phyloP scores from a whole-genome alignment of 352 stramenopile species.

The Blastocystis sp. region DNA sequence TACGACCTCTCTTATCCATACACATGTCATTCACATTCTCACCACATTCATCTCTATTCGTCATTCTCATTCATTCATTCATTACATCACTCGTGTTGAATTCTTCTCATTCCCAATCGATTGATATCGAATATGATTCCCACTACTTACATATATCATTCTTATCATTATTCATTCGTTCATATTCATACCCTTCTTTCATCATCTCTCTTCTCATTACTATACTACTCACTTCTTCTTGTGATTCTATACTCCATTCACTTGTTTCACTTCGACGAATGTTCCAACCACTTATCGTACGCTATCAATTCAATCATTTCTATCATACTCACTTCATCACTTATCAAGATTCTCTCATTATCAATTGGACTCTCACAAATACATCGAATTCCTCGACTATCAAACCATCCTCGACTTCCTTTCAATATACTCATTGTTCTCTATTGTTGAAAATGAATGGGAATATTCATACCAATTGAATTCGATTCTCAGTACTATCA shows the following conservation, averaged over 20 bases:
- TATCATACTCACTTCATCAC: background rate
- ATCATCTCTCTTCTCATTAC: background rate
- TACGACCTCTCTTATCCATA: background rate
- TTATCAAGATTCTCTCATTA: background rate
- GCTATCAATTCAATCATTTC: background rate
- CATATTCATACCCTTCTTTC: background rate
- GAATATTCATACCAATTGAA: background rate
- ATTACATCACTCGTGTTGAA: background rate
- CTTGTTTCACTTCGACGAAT: background rate
- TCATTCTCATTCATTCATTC: background rate
- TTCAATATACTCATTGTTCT: slow-evolving; percentile 3
- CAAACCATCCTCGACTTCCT: background rate
- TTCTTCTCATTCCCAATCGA: background rate
- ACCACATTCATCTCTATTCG: background rate
- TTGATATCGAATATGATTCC: background rate
- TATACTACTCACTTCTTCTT: background rate
- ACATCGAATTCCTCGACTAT: background rate
- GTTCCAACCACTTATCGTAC: background rate
- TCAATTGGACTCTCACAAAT: background rate
- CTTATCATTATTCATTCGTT: background rate
- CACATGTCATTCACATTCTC: background rate
- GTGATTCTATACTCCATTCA: background rate
- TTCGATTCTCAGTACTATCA: background rate
- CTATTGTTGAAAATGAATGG: background rate
- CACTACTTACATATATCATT: background rate